Conservation (phyloP, 805 yeast genomes). For the Yamadazyma akitaensis region DNA sequence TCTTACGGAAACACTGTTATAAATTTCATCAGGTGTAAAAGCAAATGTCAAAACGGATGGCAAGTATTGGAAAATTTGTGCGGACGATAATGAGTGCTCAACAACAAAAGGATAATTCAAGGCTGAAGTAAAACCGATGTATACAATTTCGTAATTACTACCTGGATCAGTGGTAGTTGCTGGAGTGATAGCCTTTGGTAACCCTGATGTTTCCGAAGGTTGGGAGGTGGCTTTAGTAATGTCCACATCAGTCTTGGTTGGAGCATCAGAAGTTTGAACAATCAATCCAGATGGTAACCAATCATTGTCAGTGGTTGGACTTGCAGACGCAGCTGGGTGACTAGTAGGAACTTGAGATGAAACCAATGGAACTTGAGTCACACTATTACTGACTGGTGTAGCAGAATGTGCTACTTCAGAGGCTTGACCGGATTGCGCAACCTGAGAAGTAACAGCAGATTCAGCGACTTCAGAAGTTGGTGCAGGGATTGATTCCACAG, state of each 20-base stretch:
- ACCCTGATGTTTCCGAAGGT: constrained; percentile 38
- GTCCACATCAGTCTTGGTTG: constrained; percentile 26
- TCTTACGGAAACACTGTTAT: constrained; percentile 51
- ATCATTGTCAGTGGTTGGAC: constrained; percentile 14
- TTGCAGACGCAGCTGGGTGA: constrained; percentile 4
- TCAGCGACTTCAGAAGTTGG: constrained; percentile 6
- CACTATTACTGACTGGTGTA: not conserved
- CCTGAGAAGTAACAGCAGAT: not conserved
- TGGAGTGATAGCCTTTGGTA: constrained; percentile 84
- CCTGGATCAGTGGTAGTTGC: constrained; percentile 46
- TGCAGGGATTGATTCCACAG: not conserved
- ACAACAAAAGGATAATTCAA: constrained; percentile 86
- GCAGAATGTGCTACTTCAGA: not conserved
- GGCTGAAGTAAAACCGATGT: constrained; percentile 73
- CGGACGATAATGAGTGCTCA: constrained; percentile 66
- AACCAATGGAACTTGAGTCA: not conserved
- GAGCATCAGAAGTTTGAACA: constrained; percentile 19
- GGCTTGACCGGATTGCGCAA: not conserved
- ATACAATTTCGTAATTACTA: constrained; percentile 49
- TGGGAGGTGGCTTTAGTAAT: constrained; percentile 29
- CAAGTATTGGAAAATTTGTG: constrained; percentile 80
- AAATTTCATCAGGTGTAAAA: constrained; percentile 34
- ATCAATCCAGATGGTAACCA: constrained; percentile 39
- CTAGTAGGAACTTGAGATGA: constrained; percentile 3
- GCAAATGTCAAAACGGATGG: constrained; percentile 72